Base-by-base conservation (phyloP, 2,329 filamentous ascomycete species). In the Clarireedia sp. region DNA sequence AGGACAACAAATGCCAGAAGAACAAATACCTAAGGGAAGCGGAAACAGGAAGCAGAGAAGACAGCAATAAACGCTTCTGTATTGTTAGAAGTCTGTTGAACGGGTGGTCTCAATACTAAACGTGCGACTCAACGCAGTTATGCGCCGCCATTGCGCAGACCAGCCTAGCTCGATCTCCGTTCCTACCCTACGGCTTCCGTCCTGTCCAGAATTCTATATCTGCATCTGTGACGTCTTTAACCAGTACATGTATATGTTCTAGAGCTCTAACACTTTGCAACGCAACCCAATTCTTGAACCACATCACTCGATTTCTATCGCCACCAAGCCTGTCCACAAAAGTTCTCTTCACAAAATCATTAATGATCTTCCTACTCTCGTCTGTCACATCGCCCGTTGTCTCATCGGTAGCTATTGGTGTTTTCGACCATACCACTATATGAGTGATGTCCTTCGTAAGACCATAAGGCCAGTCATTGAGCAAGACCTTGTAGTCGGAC, bases 401-500 rank as follows among this genome's bases (percentile, higher is more conserved):
- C 0, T 81, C 70, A 62, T 95, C 86, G 3, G 87, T 87, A 23
- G 86, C 79, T 58, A 96, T 85, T 14, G 77, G 74, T 41, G 92
- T 94, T 67, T 95, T 92, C 51, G 86, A 87, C 92, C 92, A 97
- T 43, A 95, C 85, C 29, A 96, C 89, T 19, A 96, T 80, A 69
- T 97, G 92, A n/a, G 85, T 76, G 63, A 86, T 81, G 53, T 77
- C 78, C 0, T 75, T 68, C 0, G 75, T 75, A 48, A 96, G 73
- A 3, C 89, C 90, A 65, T 96, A 96, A 0, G 92, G 92, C 91
- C 90, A 97, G 75, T 96, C 91, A 66, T 97, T 96, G 68, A 83
- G 76, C 45, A 96, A 74, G 51, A 95, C 86, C 59, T 82, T 83
- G 68, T 79, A 85, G 69, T 85, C 82, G 36, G 75, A 76, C 3